Evolutionary conservation across 2,329 filamentous ascomycete species (phyloP), one percentile per base, ranked within the genome.

Genomic region (Trichocomaceae sp.): DNA sequence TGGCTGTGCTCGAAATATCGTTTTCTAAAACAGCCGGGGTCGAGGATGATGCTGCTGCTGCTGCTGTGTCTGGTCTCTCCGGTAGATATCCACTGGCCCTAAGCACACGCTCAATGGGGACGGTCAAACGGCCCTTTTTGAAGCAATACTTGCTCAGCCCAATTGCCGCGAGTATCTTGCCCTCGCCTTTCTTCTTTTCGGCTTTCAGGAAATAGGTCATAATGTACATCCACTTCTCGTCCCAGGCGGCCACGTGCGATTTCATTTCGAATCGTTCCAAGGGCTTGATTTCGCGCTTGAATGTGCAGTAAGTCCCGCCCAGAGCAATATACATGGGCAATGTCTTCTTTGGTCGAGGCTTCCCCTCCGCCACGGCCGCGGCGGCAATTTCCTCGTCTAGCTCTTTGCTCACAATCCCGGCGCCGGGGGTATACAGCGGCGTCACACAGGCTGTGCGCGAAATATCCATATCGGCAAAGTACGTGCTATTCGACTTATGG

Each of bases 381-480:
- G 69, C 71, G 15, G 73, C 68, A 59, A 76, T 70, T 50, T 85
- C 74, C n/a, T 69, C 69, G 26, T 77, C 73, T 59, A 86, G 77
- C 75, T 71, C 73, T 41, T 76, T 72, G 64, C 77, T 73, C 41
- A 84, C 71, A 26, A 74, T 68, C 13, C 74, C 70, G 53, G 85
- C 75, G 1, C 83, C 83, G 0, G 80, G 78, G 19, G 79, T 80
- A 52, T 86, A 75, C 2, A 91, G 74, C 60, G 84, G 82, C 48
- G 84, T 86, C 52, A 95, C 83, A 8, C 93, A 82, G 60, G 95
- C 88, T 0, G 87, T 87, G 55, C 93, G 87, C 39, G 86, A 83
- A 57, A 92, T 81, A 71, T 95, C 90, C 61, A 95, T 83, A 71
- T 95, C 90, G 61, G 84, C 77, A 68, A 95, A 95, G 76, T 95